phyloP scores from a whole-genome alignment of 2,329 filamentous ascomycete genomes.

The Xylaria sp. region DNA sequence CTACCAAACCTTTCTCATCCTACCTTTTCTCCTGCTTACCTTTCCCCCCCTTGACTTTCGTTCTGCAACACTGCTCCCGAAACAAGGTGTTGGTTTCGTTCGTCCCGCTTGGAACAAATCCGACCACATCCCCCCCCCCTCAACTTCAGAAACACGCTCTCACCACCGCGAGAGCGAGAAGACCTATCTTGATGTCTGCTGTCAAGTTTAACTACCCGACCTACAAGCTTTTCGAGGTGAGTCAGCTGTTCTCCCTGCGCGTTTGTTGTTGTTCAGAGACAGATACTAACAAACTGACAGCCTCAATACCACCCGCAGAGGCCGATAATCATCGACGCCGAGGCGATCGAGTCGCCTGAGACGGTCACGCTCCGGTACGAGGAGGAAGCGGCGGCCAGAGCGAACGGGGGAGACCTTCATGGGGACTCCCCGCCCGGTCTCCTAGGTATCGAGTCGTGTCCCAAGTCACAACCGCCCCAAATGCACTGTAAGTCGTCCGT shows the following conservation, averaged over 20 bases:
- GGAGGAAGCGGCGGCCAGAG: conserved; percentile 47
- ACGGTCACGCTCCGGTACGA: conserved; percentile 53
- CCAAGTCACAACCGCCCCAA: conserved; percentile 68
- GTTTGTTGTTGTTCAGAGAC: not conserved
- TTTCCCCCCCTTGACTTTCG: conserved; percentile 4
- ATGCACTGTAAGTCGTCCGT: conserved; percentile 70
- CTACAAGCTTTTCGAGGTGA: conserved; percentile 57
- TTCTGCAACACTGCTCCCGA: conserved; percentile 34
- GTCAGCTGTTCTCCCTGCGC: conserved; percentile 29
- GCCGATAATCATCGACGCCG: conserved; percentile 52
- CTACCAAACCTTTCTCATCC: conserved; percentile 3
- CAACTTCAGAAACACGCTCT: conserved; percentile 17
- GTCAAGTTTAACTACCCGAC: conserved; percentile 50
- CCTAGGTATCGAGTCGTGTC: conserved; percentile 76
- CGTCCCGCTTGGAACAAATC: conserved; percentile 30
- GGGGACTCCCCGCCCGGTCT: conserved; percentile 54
- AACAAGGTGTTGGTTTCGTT: conserved; percentile 32
- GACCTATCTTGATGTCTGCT: conserved; percentile 53
- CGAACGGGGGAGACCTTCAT: conserved; percentile 48
- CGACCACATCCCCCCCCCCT: conserved; percentile 24
- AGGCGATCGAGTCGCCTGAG: conserved; percentile 53
- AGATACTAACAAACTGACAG: conserved; percentile 29
- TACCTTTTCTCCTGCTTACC: not conserved
- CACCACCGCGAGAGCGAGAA: conserved; percentile 17
- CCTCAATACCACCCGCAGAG: conserved; percentile 50